phyloP scores from a whole-genome alignment of 495 filamentous ascomycete species.

The Sporormia fimetaria region DNA sequence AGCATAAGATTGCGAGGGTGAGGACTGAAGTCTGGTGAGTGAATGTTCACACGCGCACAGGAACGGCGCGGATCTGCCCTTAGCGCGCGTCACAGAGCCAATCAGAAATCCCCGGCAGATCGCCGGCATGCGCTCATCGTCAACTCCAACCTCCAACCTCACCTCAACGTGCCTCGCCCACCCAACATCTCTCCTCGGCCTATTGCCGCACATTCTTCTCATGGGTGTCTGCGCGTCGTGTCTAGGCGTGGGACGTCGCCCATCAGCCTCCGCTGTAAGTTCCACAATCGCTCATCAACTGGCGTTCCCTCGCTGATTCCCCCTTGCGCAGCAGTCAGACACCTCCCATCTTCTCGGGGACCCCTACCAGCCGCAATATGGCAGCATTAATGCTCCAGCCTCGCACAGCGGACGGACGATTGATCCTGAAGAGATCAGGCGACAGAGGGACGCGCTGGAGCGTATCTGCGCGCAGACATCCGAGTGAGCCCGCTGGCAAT shows the following conservation, averaged over 20 bases:
- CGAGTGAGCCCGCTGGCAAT: slow-evolving; percentile 24
- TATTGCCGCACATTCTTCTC: slow-evolving; percentile 15
- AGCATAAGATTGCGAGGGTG: no score
- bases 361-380: slow-evolving; percentile 29
- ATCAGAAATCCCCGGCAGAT: no score
- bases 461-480: slow-evolving; percentile 32
- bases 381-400: slow-evolving; percentile 18
- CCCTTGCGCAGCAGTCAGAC: slow-evolving; percentile 28
- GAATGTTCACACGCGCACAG: no score
- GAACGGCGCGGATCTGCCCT: no score
- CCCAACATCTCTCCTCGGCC: no score
- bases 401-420: slow-evolving; percentile 23
- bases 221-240: slow-evolving; percentile 35
- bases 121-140: no score
- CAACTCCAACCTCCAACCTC: no score
- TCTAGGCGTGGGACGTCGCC: slow-evolving; percentile 30
- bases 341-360: slow-evolving; percentile 30
- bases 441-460: slow-evolving; percentile 33
- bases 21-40: no score
- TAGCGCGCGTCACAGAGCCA: no score
- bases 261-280: slow-evolving; percentile 30
- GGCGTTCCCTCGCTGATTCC: slow-evolving; percentile 7
- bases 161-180: no score
- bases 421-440: slow-evolving; percentile 33
- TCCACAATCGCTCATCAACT: not conserved